These are phyloP conservation scores for Penicillium tannophilum DNA, from an alignment of 495 filamentous ascomycete species.

Conservation along the genomic window DNA sequence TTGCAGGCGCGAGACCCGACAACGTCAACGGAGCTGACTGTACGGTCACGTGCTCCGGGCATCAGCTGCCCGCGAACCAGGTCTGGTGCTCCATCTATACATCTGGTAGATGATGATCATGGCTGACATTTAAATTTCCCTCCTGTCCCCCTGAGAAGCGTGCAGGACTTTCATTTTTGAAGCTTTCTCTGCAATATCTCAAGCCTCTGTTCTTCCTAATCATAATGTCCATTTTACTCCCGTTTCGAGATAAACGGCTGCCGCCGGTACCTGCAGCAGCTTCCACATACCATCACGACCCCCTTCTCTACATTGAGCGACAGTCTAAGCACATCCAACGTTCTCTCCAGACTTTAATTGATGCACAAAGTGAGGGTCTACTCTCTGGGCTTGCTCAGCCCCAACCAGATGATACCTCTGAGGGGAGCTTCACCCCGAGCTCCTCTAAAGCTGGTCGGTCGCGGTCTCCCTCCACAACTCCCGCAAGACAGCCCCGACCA, in stretches of 20 bases:
- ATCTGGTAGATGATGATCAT: neutral
- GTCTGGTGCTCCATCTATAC: neutral
- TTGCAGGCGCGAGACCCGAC: constrained; percentile 34
- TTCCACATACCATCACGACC: constrained; percentile 38
- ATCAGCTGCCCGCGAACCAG: constrained; percentile 6
- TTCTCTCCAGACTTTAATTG: constrained; percentile 77
- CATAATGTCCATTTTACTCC: constrained; percentile 39
- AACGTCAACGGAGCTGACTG: constrained; percentile 48
- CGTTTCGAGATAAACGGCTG: constrained; percentile 29
- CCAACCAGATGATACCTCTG: constrained; percentile 42
- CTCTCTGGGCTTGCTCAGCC: constrained; percentile 50
- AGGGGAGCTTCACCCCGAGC: constrained; percentile 51
- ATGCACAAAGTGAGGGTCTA: constrained; percentile 81
- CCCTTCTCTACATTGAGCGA: constrained; percentile 46
- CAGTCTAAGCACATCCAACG: constrained; percentile 61
- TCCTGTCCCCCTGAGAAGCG: neutral
- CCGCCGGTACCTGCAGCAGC: constrained; percentile 31
- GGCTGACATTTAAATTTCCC: constrained; percentile 2
- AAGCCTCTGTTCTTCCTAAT: neutral
- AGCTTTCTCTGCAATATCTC: neutral
- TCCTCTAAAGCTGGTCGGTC: constrained; percentile 27
- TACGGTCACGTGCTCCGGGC: constrained; percentile 24
- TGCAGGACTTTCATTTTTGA: neutral
- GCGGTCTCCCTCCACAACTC: constrained; percentile 45
- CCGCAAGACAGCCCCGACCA: constrained; percentile 61